Evolutionary conservation across 2,329 filamentous ascomycete genomes (phyloP).

Genomic region (Colletotrichum ledebouriae): DNA sequence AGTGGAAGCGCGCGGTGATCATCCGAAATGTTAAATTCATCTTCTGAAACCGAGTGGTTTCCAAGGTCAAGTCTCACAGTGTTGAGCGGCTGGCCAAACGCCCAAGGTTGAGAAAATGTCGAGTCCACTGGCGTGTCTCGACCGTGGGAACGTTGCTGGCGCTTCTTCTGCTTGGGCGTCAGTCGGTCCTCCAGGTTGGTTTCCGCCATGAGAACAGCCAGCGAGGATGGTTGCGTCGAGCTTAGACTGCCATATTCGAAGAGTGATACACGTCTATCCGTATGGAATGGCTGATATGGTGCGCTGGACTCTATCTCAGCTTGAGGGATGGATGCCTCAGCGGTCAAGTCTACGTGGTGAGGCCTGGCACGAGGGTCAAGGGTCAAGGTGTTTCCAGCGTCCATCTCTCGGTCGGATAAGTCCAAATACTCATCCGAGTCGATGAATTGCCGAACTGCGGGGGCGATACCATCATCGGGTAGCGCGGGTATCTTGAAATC

Average conservation of each 20-base stretch:
- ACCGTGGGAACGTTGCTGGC: constrained; percentile 48
- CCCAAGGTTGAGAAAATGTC: constrained; percentile 57
- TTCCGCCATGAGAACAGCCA: constrained; percentile 58
- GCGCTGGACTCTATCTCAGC: constrained; percentile 96
- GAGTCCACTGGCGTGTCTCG: constrained; percentile 42
- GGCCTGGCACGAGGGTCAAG: constrained; percentile 59
- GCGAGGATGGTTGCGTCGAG: constrained; percentile 49
- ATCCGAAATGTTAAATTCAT: constrained; percentile 65
- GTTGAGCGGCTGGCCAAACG: constrained; percentile 70
- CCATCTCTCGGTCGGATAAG: constrained; percentile 65
- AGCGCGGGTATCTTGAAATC: constrained; percentile 77
- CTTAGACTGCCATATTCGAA: constrained; percentile 69
- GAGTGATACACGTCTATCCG: constrained; percentile 85
- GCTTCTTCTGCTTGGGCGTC: constrained; percentile 54
- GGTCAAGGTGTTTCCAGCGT: constrained; percentile 67
- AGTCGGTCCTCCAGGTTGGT: constrained; percentile 57
- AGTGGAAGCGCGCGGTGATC: constrained; percentile 72
- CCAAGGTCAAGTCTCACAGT: constrained; percentile 67
- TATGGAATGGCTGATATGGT: constrained; percentile 96
- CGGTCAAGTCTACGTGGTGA: constrained; percentile 57
- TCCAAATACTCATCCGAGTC: constrained; percentile 70
- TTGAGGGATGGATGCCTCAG: constrained; percentile 76
- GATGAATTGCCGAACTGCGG: constrained; percentile 67
- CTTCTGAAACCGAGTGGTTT: constrained; percentile 60
- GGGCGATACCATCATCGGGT: constrained; percentile 70